These are phyloP conservation scores for Boletellus dicymbophilus DNA, from an alignment of 1,284 basidiomycete species.

Conservation along the genomic window DNA sequence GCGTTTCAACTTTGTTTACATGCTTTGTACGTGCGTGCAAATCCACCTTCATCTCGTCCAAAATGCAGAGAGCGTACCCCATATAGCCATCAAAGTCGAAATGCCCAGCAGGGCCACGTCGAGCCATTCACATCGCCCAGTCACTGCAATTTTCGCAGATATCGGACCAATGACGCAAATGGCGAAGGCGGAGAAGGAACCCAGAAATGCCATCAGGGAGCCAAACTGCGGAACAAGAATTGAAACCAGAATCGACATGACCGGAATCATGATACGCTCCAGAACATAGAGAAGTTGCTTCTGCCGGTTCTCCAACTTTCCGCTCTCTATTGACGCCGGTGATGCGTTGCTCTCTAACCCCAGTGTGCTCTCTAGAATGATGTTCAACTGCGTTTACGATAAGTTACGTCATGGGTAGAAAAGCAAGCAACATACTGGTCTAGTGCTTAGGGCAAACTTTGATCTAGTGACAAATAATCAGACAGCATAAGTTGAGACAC, in stretches of 20 bases:
- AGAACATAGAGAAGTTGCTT: conserved; percentile 51
- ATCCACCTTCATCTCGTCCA: conserved; percentile 35
- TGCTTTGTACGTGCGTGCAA: no score
- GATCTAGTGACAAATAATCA: conserved; percentile 46
- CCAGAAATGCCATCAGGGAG: conserved; percentile 89
- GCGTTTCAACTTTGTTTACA: no score
- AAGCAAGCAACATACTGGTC: conserved; percentile 62
- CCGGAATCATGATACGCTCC: conserved; percentile 63
- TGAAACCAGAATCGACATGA: conserved; percentile 67
- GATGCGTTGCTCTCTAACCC: conserved; percentile 54
- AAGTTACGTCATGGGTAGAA: neutral
- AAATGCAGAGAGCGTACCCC: conserved; percentile 80
- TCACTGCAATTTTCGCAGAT: conserved; percentile 59
- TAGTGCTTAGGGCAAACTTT: conserved; percentile 85
- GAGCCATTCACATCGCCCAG: conserved; percentile 45
- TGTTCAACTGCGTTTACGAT: conserved; percentile 59
- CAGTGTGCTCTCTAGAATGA: conserved; percentile 76
- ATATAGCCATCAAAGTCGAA: conserved; percentile 67
- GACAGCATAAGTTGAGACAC: neutral
- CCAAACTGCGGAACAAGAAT: conserved; percentile 86
- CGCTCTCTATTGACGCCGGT: conserved; percentile 41
- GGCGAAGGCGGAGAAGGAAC: conserved; percentile 84
- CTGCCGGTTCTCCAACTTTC: conserved; percentile 15
- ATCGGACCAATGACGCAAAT: conserved; percentile 84
- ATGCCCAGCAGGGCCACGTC: conserved; percentile 61